Conservation (phyloP, 2,329 filamentous ascomycete species). For the Nectriaceae sp. region DNA sequence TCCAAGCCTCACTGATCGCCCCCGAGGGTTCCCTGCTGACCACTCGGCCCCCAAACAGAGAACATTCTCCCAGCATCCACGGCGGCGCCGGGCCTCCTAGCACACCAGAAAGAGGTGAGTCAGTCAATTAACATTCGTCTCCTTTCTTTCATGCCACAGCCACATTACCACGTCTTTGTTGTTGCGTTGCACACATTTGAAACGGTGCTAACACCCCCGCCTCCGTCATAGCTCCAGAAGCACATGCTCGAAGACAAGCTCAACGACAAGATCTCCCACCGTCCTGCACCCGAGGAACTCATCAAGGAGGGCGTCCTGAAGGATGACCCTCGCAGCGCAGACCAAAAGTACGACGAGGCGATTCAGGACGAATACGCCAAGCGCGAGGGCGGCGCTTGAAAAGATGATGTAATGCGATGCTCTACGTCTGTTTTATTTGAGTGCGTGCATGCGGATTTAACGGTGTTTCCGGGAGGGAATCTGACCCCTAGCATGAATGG, state of each 20-base stretch:
- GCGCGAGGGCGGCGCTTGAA: constrained; percentile 61
- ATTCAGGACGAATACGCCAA: constrained; percentile 67
- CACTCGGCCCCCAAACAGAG: constrained; percentile 47
- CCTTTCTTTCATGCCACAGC: constrained; percentile 10
- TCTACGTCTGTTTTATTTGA: not conserved
- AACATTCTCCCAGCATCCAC: constrained; percentile 84
- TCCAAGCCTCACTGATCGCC: not conserved
- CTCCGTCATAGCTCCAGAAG: constrained; percentile 63
- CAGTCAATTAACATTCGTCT: constrained; percentile 5
- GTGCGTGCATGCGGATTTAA: constrained; percentile 3
- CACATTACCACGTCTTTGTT: too few species aligned
- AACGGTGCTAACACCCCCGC: not conserved
- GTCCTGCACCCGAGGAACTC: constrained; percentile 75
- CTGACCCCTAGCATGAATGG: not conserved
- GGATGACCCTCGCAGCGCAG: constrained; percentile 62
- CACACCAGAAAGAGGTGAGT: constrained; percentile 72
- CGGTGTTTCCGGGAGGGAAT: not conserved
- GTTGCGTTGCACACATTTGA: too few species aligned
- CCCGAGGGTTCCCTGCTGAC: constrained; percentile 21
- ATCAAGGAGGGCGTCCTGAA: constrained; percentile 79
- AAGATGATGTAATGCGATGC: constrained; percentile 25
- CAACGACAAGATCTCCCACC: constrained; percentile 81
- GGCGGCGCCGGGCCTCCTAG: constrained; percentile 77
- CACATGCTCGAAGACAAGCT: constrained; percentile 86
- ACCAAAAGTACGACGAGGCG: constrained; percentile 59